phyloP scores from a whole-genome alignment of 2,329 filamentous ascomycete genomes.

The Alternaria triticina region DNA sequence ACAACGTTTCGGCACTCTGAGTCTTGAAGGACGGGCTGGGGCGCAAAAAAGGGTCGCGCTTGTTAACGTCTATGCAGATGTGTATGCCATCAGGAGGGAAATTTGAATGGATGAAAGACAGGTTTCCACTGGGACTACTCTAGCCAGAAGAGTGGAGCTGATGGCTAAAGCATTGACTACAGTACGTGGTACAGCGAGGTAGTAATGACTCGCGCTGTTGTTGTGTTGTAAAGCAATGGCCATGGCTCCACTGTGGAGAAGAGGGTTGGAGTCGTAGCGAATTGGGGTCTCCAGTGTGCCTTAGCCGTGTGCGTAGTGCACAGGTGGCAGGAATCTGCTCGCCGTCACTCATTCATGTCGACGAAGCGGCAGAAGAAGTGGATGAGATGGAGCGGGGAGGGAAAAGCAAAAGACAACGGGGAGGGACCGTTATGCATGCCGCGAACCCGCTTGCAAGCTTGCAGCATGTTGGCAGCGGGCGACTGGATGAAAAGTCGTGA shows the following conservation, averaged over 20 bases:
- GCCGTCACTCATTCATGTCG: conserved; percentile 23
- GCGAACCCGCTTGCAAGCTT: conserved; percentile 4
- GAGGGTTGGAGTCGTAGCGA: conserved; percentile 24
- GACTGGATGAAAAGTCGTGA: conserved; percentile 29
- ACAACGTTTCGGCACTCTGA: conserved; percentile 16
- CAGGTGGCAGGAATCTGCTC: conserved; percentile 17
- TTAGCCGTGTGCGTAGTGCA: conserved; percentile 16
- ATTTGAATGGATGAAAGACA: background rate
- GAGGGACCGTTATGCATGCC: conserved; percentile 5
- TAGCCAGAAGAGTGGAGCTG: background rate
- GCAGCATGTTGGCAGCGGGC: conserved; percentile 20
- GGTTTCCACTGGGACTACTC: background rate
- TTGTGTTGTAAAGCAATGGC: conserved; percentile 20
- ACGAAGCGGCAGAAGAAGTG: conserved; percentile 22
- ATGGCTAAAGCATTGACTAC: background rate
- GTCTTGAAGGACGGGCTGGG: conserved; percentile 2
- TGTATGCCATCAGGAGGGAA: background rate
- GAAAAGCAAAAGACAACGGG: conserved; percentile 19
- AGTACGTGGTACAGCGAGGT: background rate
- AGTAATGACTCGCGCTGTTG: conserved; percentile 11
- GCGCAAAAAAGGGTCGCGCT: conserved; percentile 15
- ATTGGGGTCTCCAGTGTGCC: conserved; percentile 20
- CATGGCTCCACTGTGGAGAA: conserved; percentile 28
- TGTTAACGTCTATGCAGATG: background rate
- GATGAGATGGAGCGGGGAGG: conserved; percentile 11